These are phyloP conservation scores for Leishmania major DNA, from an alignment of 208 protist species.

Conservation along the genomic window DNA sequence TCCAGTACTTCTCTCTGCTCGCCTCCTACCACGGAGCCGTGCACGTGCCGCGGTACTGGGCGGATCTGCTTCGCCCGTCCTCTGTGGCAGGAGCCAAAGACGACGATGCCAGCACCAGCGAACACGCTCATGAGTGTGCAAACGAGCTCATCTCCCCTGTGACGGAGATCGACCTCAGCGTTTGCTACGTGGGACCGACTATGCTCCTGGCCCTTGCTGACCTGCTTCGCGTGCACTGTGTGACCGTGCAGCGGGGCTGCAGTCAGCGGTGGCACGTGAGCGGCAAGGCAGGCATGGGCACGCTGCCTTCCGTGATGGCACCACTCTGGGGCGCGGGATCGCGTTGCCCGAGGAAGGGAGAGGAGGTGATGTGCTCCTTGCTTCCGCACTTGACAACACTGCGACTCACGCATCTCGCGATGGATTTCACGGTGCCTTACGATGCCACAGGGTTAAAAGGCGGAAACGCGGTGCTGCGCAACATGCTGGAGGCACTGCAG, in stretches of 20 bases:
- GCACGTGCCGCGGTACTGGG: conserved; percentile 20
- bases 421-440: conserved; percentile 11
- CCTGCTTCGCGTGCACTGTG: conserved; percentile 35
- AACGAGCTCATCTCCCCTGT: neutral
- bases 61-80: neutral
- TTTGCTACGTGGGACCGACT: conserved; percentile 31
- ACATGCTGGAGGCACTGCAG: conserved; percentile 37
- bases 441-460: neutral
- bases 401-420: conserved; percentile 14
- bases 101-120: neutral
- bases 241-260: neutral
- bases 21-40: conserved; percentile 25
- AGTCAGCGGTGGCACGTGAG: neutral
- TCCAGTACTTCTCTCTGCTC: conserved; percentile 26
- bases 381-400: conserved; percentile 19
- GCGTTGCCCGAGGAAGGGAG: neutral
- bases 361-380: conserved; percentile 23
- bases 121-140: neutral
- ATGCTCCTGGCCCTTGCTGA: conserved; percentile 41
- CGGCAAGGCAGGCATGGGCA: neutral
- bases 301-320: conserved; percentile 14
- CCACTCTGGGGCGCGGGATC: conserved; percentile 13
- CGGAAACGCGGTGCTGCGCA: conserved; percentile 27
- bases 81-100: neutral
- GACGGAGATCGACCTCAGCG: conserved; percentile 30